Evolutionary conservation across 306 rosid species (phyloP).

Genomic region (Quercus suber): DNA sequence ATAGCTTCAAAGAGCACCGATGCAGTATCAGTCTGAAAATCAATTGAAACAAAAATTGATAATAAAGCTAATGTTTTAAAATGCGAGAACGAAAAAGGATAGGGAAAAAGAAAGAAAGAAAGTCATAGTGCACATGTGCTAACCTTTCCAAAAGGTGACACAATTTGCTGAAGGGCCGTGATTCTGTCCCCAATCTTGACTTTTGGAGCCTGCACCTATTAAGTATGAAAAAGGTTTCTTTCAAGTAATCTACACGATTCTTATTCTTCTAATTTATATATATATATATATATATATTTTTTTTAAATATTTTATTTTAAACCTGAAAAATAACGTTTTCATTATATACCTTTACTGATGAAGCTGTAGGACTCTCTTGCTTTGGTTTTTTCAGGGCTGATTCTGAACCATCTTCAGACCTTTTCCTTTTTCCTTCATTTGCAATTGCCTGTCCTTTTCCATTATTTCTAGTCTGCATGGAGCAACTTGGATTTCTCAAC

Average conservation of each 20-base stretch:
- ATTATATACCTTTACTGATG: conserved; percentile 64
- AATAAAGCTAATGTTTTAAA: conserved; percentile 7
- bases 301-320: no score
- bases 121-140: conserved; percentile 20
- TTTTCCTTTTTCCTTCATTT: conserved; percentile 76
- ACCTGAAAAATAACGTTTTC: background rate
- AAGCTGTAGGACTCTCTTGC: conserved; percentile 50
- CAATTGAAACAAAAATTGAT: background rate
- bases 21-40: conserved; percentile 90
- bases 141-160: conserved; percentile 99
- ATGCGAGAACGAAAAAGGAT: conserved; percentile 33
- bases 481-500: background rate
- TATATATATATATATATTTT: no score
- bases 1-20: conserved; percentile 91
- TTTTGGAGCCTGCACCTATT: conserved; percentile 82
- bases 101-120: background rate
- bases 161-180: conserved; percentile 94
- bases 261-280: background rate
- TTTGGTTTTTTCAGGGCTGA: conserved; percentile 61
- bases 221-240: conserved; percentile 26
- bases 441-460: conserved; percentile 59
- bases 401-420: conserved; percentile 72
- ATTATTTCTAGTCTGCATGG: conserved; percentile 41
- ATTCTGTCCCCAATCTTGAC: conserved; percentile 84
- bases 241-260: background rate